Base-by-base conservation (phyloP, 2,329 filamentous ascomycete species). In the Metarhizium robertsii region DNA sequence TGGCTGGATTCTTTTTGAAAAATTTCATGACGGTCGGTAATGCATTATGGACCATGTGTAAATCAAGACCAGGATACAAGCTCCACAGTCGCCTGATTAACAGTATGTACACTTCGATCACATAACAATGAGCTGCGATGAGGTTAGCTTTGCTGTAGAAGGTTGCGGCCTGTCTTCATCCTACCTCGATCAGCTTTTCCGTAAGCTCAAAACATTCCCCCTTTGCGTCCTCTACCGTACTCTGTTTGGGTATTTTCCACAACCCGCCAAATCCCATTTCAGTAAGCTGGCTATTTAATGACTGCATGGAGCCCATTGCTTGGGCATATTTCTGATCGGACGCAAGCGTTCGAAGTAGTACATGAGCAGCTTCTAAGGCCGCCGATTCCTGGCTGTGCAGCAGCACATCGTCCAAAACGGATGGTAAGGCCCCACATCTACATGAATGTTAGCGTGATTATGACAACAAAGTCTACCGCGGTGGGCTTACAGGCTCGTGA, bases 201-300 rank as follows among this genome's bases (percentile, higher is more conserved):
- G 79, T 84, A 49, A 84, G 66, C 49, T 70, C 69, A 54, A 81
- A 77, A 61, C 78, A 80, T 60, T 78, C 74, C 54, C 72, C 74
- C 58, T 79, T 78, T 11, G 75, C 73, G 11, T 79, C 77, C 49
- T 77, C 74, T 36, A 70, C 69, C 16, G 75, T 73, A 38, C 72
- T 76, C 53, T 79, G 76, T 1, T 78, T 79, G 57, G 78, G 80
- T 5, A 76, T 76, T 29, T 77, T 75, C 81, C 81, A 86, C 2
- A 88, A 69, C 0, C 85, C 84, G 8, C 78, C 75, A 58, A 87
- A 86, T 2, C 84, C 85, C 66, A 83, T 78, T 2, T 79, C 77
- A 42, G 82, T 77, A 8, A 87, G 71, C 2, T 78, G 74, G 49
- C 79, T 75, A 50, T 75, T 75, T 11, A 86, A 67, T 32, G 73